phyloP scores from a whole-genome alignment of 345 rosid species.

The Gossypium thurberi region DNA sequence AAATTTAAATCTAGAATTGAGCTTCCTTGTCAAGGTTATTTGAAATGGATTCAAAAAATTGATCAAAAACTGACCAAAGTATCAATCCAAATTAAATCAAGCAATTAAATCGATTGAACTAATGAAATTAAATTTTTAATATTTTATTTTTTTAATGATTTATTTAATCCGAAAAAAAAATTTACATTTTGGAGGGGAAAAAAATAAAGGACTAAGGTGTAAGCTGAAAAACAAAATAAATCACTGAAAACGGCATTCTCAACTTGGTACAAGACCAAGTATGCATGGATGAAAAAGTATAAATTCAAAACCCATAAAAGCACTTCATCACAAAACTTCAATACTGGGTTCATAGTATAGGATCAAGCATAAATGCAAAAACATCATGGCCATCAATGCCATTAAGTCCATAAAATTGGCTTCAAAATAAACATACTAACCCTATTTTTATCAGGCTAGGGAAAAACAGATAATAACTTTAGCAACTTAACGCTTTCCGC shows the following conservation, averaged over 20 bases:
- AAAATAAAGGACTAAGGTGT: no score
- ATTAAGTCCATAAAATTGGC: background rate
- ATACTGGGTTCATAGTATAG: background rate
- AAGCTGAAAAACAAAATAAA: no score
- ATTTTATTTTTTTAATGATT: no score
- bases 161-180: no score
- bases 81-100: no score
- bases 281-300: background rate
- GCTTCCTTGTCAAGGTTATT: no score
- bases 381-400: background rate
- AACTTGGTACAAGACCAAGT: background rate
- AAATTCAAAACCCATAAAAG: slow-evolving; percentile 4
- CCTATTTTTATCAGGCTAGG: slow-evolving; percentile 9
- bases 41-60: no score
- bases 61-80: no score
- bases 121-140: no score
- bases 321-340: slow-evolving; percentile 2
- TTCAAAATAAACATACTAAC: slow-evolving; percentile 6
- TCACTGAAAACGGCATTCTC: background rate
- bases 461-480: background rate
- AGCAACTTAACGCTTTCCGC: slow-evolving; percentile 56
- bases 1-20: no score
- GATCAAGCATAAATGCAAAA: background rate
- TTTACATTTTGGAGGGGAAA: no score
- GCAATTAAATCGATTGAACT: no score